A percentile compares a stretch with the other conserved stretches of the same genome.
phyloP scores from a whole-genome alignment of 306 rosid species.

The Cucurbita moschata region DNA sequence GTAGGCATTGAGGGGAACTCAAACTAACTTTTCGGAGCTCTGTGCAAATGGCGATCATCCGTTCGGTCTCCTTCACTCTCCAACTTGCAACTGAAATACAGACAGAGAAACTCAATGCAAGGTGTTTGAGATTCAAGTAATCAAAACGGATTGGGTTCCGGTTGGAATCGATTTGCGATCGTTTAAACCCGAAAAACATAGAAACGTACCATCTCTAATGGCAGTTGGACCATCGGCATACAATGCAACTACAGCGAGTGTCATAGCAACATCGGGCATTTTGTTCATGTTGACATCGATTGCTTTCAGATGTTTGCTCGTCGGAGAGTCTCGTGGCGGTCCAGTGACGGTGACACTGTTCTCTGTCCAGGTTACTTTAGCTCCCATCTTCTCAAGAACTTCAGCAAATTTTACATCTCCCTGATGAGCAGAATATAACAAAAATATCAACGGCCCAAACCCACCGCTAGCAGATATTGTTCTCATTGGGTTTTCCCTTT shows the following conservation, averaged over 20 bases:
- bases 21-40: slow-evolving; percentile 80
- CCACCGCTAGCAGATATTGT: too few species aligned
- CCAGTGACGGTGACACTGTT: slow-evolving; percentile 81
- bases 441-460: neutral
- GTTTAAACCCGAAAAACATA: neutral
- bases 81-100: slow-evolving; percentile 83
- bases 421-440: slow-evolving; percentile 17
- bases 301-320: slow-evolving; percentile 48
- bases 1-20: neutral
- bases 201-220: slow-evolving; percentile 76
- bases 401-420: slow-evolving; percentile 96
- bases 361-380: slow-evolving; percentile 90
- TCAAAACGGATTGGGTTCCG: neutral
- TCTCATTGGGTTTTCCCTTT: too few species aligned
- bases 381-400: slow-evolving; percentile 98
- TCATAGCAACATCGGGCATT: slow-evolving; percentile 99
- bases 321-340: slow-evolving; percentile 50
- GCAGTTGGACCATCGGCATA: slow-evolving; percentile 79
- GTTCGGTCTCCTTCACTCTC: slow-evolving; percentile 98
- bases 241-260: slow-evolving; percentile 94
- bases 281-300: slow-evolving; percentile 96
- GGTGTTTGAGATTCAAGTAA: neutral
- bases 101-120: neutral
- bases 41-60: slow-evolving; percentile 98
- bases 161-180: neutral